Base-by-base conservation (phyloP, 1,284 basidiomycete species). In the Leccinum fallax region DNA sequence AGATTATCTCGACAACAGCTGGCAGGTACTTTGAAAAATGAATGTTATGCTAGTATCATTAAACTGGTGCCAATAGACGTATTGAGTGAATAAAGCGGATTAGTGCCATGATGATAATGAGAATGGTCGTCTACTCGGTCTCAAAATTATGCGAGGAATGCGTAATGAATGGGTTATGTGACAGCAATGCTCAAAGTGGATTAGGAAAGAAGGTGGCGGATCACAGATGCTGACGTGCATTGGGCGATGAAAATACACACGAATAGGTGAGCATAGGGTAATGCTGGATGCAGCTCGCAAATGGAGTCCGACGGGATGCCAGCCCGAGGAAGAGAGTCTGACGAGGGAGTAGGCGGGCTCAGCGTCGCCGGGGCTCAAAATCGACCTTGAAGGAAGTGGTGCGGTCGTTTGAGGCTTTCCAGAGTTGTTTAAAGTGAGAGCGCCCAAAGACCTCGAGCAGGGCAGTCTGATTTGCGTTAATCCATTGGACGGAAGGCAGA, bases 331-430 rank as follows among this genome's bases (percentile, higher is more conserved):
- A 43, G n/a, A 32, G 38, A 26, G 52, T 57, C 52, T 26, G 30
- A 53, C 49, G 26, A 65, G 61, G 62, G 62, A 55, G 55, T 38
- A 46, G 57, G 59, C 57, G 30, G 19, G 60, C 55, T 79, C 71
- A 81, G 60, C 69, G 73, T 55, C 65, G 66, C 46, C 65, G 76
- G 62, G 73, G 73, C 66, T 79, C 75, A 64, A 81, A 78, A 59
- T 92, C 87, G 64, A 91, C 84, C 70, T 88, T 90, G 81, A 85
- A 92, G 24, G 90, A 84, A 21, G 85, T 81, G 65, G 84, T 81
- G 58, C 83, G 85, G 75, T 91, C 88, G 66, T 79, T 85, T 69
- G 86, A 89, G 32, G 91, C 89, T 69, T 82, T 84, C 70, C 86
- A 86, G 56, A 93, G 78, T 63, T 88, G 84, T 68, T 82, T 85